Percentiles rank a stretch among this genome's conserved stretches.
These are phyloP conservation scores for Sporisorium graminicola DNA, from an alignment of 1,284 basidiomycete genomes.

Conservation along the genomic window DNA sequence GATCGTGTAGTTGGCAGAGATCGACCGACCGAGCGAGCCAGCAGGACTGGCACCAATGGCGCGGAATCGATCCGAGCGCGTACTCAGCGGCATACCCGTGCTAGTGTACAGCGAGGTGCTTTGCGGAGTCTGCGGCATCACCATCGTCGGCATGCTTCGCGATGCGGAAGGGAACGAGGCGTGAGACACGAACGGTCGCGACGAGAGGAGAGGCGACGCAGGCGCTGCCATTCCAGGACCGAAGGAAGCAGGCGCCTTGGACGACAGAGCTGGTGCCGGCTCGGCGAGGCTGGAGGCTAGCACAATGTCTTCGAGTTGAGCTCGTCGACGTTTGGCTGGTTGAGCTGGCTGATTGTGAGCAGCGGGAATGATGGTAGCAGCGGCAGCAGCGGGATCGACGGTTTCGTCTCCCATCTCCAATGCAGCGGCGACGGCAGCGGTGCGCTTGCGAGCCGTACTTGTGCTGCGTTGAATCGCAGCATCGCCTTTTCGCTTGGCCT, in stretches of 20 bases:
- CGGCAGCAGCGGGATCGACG: constrained; percentile 16
- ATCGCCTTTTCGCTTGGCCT: constrained; percentile 39
- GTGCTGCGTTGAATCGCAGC: constrained; percentile 8
- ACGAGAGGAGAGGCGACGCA: constrained; percentile 31
- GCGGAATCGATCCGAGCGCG: constrained; percentile 43
- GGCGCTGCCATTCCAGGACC: not conserved
- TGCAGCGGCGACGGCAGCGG: constrained; percentile 14
- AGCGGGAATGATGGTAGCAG: not conserved
- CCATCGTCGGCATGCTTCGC: constrained; percentile 29
- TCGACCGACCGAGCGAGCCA: constrained; percentile 27
- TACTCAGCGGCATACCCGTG: constrained; percentile 23
- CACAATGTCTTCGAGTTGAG: constrained; percentile 25
- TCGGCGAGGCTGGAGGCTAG: constrained; percentile 12
- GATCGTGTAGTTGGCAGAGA: constrained; percentile 34
- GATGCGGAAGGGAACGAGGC: constrained; percentile 26
- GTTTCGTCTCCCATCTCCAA: constrained; percentile 27
- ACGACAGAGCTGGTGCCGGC: not conserved
- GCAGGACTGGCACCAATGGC: constrained; percentile 37
- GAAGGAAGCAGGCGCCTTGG: constrained; percentile 1
- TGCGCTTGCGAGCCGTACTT: constrained; percentile 25
- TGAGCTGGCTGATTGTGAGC: not conserved
- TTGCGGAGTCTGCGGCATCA: constrained; percentile 30
- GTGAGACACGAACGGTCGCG: constrained; percentile 35
- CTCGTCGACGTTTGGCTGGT: constrained; percentile 25
- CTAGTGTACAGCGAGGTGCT: constrained; percentile 13